phyloP scores from a whole-genome alignment of 208 protist species.

The Crithidia acanthocephali region DNA sequence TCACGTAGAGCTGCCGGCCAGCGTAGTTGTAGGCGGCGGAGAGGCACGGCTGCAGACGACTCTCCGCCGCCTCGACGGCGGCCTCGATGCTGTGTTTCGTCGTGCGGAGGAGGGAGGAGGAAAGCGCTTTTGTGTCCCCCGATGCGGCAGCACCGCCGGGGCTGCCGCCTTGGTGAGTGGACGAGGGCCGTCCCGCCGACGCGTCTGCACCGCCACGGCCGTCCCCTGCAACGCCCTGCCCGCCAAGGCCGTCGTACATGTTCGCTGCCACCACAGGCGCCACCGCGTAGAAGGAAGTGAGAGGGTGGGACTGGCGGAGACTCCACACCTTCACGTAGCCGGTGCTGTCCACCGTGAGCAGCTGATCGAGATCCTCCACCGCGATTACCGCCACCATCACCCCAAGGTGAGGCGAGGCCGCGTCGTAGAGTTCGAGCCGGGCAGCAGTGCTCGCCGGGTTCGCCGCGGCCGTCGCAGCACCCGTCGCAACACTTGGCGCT shows the following conservation, averaged over 20 bases:
- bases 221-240: conserved; percentile 11
- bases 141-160: neutral
- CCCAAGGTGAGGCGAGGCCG: conserved; percentile 67
- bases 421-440: conserved; percentile 73
- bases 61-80: conserved; percentile 36
- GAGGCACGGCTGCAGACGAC: conserved; percentile 46
- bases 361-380: conserved; percentile 68
- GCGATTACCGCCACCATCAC: conserved; percentile 61
- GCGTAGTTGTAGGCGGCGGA: conserved; percentile 67
- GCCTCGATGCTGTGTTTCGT: conserved; percentile 45
- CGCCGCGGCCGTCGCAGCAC: neutral
- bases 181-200: neutral
- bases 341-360: conserved; percentile 68
- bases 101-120: conserved; percentile 25
- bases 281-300: conserved; percentile 78
- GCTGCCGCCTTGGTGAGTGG: neutral
- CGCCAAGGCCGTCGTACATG: conserved; percentile 4
- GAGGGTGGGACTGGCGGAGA: conserved; percentile 42
- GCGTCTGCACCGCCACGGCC: neutral
- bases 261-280: conserved; percentile 23
- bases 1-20: conserved; percentile 64
- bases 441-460: conserved; percentile 5
- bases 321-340: conserved; percentile 83
- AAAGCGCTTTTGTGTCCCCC: neutral
- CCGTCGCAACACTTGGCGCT: neutral